Evolutionary conservation across 2,329 filamentous ascomycete species (phyloP), one percentile per base, ranked within the genome.

Genomic region (Lecanoromycetidae sp.): DNA sequence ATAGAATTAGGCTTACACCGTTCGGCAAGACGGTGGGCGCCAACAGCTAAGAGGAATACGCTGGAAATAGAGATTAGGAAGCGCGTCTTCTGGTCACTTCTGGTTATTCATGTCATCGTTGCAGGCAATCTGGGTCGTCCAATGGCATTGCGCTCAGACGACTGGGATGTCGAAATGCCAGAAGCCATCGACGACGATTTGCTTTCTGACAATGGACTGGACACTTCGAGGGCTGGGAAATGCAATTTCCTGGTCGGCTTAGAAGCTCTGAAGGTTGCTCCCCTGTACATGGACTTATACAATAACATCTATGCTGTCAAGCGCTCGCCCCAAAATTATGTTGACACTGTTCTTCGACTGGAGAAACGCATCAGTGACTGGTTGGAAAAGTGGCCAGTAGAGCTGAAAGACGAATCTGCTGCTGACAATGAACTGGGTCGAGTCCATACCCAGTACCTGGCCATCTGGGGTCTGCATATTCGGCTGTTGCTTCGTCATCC

Each of bases 121-220:
- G 79, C 79, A 55, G 53, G 53, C 8, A 84, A 84, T 49, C 75
- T 88, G 29, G 86, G 86, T 15, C 73, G 80, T 13, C 86, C 86
- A 1, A 84, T 91, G 74, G 77, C 80, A 1, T 74, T 91, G 39
- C 75, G 77, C 9, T 67, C 80, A 3, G 78, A 84, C 43, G 84
- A 91, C 53, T 82, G 87, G 55, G 86, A 93, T 57, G 76, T 84
- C 29, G 84, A 87, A 52, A 76, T 87, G 39, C 86, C 85, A 1
- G 74, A 84, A 48, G 67, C 78, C 4, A 72, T 88, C 26, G 71
- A 80, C 22, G 87, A 93, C 59, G 80, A 84, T 55, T 69, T 80
- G 25, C 71, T 87, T 0, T 76, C 74, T 0, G 79, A 84, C 30
- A 67, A 77, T 3, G 79, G 79, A 3, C 67, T 82, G n/a, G 72